Conservation (phyloP, 169 alveolate species). For the Perkinsus chesapeaki region DNA sequence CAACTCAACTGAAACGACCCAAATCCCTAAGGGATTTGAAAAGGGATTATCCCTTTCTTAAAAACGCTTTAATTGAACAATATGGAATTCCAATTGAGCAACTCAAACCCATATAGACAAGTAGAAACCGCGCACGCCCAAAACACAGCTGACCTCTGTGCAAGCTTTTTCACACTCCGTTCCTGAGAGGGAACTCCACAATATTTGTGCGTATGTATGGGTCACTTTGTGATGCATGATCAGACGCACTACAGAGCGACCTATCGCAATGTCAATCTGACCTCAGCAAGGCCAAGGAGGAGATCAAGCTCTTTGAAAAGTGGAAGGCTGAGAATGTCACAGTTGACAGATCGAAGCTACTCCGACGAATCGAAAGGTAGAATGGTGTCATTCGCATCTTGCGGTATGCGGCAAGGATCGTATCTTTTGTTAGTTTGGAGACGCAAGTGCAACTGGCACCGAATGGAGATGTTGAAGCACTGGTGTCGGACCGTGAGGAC, state of each 20-base stretch:
- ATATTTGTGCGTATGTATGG: no score
- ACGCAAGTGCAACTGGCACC: background rate
- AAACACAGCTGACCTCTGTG: no score
- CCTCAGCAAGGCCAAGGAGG: background rate
- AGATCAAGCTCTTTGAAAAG: background rate
- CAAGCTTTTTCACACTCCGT: no score
- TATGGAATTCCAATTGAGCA: no score
- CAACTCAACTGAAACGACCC: no score
- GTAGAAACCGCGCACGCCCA: no score
- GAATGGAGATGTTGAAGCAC: background rate
- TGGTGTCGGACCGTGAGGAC: background rate
- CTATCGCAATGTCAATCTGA: background rate
- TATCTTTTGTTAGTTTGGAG: background rate
- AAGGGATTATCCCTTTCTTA: no score
- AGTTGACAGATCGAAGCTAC: background rate
- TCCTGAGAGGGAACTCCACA: no score
- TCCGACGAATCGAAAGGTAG: background rate
- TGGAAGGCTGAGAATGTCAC: background rate
- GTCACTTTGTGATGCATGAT: no score
- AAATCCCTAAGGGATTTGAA: no score
- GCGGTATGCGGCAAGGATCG: background rate
- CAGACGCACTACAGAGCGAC: background rate
- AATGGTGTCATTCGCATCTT: background rate
- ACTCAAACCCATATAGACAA: no score
- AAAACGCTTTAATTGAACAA: no score